Evolutionary conservation across 2,329 filamentous ascomycete genomes (phyloP).

Genomic region (Colletotrichum caudatum): DNA sequence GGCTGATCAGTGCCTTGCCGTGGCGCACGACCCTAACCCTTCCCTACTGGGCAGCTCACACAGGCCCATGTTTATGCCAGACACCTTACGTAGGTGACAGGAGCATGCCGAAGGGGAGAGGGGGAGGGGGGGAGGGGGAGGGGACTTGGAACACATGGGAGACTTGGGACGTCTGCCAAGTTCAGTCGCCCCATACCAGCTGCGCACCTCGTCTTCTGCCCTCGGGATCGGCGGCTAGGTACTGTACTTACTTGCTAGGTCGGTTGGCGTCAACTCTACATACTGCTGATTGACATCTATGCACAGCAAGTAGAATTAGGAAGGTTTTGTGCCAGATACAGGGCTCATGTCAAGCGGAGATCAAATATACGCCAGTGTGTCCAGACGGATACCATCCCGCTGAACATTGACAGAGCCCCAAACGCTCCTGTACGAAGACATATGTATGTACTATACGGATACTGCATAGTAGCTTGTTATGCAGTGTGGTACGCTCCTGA

Average conservation of each 20-base stretch:
- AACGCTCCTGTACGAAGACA: background rate
- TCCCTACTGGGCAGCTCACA: constrained; percentile 9
- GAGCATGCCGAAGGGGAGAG: constrained; percentile 14
- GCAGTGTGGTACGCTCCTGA: background rate
- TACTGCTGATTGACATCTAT: background rate
- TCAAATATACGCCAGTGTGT: constrained; percentile 12
- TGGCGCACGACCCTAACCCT: constrained; percentile 15
- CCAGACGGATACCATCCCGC: constrained; percentile 7
- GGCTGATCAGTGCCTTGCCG: constrained; percentile 29
- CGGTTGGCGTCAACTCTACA: background rate
- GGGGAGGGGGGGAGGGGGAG: no score
- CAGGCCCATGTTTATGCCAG: background rate
- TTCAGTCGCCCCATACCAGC: constrained; percentile 4
- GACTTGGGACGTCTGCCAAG: constrained; percentile 17
- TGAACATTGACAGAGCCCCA: constrained; percentile 7
- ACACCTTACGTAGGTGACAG: constrained; percentile 15
- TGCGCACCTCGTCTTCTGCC: background rate
- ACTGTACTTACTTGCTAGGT: constrained; percentile 13
- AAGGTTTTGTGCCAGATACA: constrained; percentile 7
- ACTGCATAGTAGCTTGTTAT: background rate
- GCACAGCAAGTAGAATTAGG: background rate
- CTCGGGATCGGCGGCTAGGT: constrained; percentile 13
- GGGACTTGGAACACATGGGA: background rate
- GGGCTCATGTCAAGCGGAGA: constrained; percentile 4
- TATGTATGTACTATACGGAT: background rate